Base-by-base conservation (phyloP, 78 protist genomes). In the Dictyostelium brefeldianum region DNA sequence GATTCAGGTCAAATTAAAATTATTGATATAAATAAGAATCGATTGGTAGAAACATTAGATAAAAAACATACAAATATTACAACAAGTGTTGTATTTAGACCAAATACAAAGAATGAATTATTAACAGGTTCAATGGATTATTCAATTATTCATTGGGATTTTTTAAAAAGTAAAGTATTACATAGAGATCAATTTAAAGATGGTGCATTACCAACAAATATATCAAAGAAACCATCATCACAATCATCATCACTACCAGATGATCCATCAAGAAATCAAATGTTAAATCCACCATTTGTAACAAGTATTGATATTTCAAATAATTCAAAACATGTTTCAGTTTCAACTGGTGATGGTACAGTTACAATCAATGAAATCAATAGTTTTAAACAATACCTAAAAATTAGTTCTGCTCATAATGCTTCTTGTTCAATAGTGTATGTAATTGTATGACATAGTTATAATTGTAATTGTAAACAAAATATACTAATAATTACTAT, bases 261-360 rank as follows among this genome's bases (percentile, higher is more conserved):
- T 22, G 69, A 59, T 4, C 14, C 57, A 90, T 29, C 77, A 57
- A 69, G 47, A 22, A 79, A 69, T 20, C 94, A 89, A 74, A 80
- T 91, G 53, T 65, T 91, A 41, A 91, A 91, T 56, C 95, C 95
- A 81, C 95, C 95, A 22, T 73, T 91, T 46, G 90, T 83, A 36
- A 73, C 82, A 8, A 22, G 70, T 71, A 17, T 91, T 14, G 95
- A 82, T 78, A 18, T 81, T 12, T 81, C 95, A 20, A 29, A 25
- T 12, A 59, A 79, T 75, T 89, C 90, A 51, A 81, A 81, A 64
- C 29, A 53, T 20, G 69, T 79, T n/a, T n/a, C 81, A 4, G 41
- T 74, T 50, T 89, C 77, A 20, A 43, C 81, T 11, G 95, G 91
- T 36, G 62, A 81, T 79, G 89, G 89, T 56, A 56, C 62, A 8